These are phyloP conservation scores for Debaryomycetaceae sp. DNA, from an alignment of 1,139 yeast species.

Conservation along the genomic window DNA sequence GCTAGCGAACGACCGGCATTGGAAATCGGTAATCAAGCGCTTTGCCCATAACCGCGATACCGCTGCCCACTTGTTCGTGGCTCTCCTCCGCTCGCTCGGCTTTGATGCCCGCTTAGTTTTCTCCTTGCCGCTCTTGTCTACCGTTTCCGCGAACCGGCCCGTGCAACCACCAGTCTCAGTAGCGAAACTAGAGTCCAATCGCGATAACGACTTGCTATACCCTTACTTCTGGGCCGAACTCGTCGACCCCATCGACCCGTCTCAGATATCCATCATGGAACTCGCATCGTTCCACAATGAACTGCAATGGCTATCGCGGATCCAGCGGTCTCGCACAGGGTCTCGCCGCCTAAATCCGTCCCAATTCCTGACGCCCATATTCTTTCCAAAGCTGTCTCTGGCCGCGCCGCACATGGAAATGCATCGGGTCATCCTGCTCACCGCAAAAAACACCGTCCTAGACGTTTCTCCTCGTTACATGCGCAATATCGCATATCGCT, in stretches of 20 bases:
- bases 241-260: slow-evolving; percentile 19
- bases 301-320: slow-evolving; percentile 14
- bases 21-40: slow-evolving; percentile 11
- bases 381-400: slow-evolving; percentile 14
- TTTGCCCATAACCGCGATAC: slow-evolving; percentile 27
- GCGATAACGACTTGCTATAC: slow-evolving; percentile 25
- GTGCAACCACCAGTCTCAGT: slow-evolving; percentile 17
- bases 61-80: slow-evolving; percentile 27
- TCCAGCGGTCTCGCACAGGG: too few species aligned
- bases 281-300: slow-evolving; percentile 24
- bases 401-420: slow-evolving; percentile 21
- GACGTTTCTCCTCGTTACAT: slow-evolving; percentile 28
- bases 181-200: slow-evolving; percentile 13
- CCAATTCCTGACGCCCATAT: slow-evolving; percentile 9
- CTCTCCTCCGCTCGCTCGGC: slow-evolving; percentile 20
- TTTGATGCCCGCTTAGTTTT: slow-evolving; percentile 23
- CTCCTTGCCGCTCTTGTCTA: slow-evolving; percentile 22
- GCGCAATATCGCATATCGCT: slow-evolving; percentile 22
- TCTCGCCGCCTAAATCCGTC: not conserved
- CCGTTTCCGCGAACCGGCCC: slow-evolving; percentile 4
- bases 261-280: slow-evolving; percentile 20
- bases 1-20: slow-evolving; percentile 6
- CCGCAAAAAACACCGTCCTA: slow-evolving; percentile 9
- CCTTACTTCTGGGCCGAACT: slow-evolving; percentile 34
- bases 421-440: slow-evolving; percentile 22